These are phyloP conservation scores for Salicornia ramosissima DNA, from an alignment of 148 eudicot species.

Conservation along the genomic window DNA sequence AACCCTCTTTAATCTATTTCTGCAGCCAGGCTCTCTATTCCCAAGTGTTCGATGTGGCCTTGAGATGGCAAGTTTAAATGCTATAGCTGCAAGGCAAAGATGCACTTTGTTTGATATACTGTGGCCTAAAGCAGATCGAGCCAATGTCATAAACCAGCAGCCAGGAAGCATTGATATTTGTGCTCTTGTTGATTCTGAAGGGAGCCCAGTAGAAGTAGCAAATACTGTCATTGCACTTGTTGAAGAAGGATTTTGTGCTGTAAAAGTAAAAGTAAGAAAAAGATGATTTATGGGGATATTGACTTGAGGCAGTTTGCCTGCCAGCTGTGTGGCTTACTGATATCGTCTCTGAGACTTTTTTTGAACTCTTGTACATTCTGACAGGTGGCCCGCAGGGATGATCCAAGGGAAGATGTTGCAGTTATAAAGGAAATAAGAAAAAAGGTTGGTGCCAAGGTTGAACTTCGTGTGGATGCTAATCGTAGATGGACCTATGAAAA, in stretches of 20 bases:
- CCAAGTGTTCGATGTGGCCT: constrained; percentile 96
- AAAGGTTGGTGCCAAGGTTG: constrained; percentile 55
- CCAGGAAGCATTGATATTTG: constrained; percentile 57
- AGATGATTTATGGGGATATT: not conserved
- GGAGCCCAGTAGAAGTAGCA: constrained; percentile 73
- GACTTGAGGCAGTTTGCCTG: no score
- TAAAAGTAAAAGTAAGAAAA: constrained; percentile 72
- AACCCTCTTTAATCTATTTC: constrained; percentile 3
- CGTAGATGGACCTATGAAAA: constrained; percentile 76
- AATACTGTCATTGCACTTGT: constrained; percentile 53
- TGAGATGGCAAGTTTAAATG: constrained; percentile 94
- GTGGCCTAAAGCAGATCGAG: constrained; percentile 31
- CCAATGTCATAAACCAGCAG: constrained; percentile 25
- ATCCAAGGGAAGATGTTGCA: constrained; percentile 77
- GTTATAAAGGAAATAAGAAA: constrained; percentile 74
- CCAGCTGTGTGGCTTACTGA: not conserved
- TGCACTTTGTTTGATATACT: constrained; percentile 63
- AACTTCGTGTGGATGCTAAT: constrained; percentile 92
- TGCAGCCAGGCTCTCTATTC: constrained; percentile 68
- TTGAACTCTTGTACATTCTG: not conserved
- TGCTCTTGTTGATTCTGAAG: constrained; percentile 78
- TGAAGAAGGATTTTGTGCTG: constrained; percentile 70
- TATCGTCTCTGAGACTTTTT: not conserved
- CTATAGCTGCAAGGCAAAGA: constrained; percentile 55
- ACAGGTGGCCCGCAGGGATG: constrained; percentile 83